Conservation (phyloP, 2,329 filamentous ascomycete species). For the Magnaporthiopsis poae region DNA sequence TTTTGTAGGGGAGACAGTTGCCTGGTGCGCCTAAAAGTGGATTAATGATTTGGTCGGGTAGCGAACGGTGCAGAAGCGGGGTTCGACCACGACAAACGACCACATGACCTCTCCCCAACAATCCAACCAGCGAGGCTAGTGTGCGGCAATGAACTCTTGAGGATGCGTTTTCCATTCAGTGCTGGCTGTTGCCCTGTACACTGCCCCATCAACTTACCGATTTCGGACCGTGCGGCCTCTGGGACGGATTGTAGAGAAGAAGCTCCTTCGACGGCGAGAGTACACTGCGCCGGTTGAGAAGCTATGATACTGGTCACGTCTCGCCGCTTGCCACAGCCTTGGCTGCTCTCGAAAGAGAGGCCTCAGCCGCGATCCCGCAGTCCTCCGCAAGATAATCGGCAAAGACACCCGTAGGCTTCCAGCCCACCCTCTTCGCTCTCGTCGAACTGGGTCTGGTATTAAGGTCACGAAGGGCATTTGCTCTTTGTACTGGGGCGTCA, state of each 20-base stretch:
- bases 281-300: no score
- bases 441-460: conserved; percentile 1
- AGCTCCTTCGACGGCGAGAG: no score
- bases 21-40: neutral
- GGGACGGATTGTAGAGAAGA: no score
- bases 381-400: conserved; percentile 14
- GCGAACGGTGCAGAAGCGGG: neutral
- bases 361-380: conserved; percentile 4
- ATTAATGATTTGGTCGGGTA: neutral
- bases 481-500: neutral
- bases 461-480: neutral
- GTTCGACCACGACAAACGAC: neutral
- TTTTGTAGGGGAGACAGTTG: neutral
- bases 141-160: no score
- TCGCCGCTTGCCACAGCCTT: neutral
- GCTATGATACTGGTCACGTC: neutral
- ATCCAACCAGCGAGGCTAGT: no score
- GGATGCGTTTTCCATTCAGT: no score
- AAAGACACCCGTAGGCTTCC: conserved; percentile 15
- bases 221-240: neutral
- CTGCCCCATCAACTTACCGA: neutral
- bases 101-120: neutral
- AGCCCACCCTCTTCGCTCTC: conserved; percentile 4
- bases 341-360: neutral
- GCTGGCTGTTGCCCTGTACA: no score